These are phyloP conservation scores for Pulveroboletus ravenelii DNA, from an alignment of 768 basidiomycete genomes.

Conservation along the genomic window DNA sequence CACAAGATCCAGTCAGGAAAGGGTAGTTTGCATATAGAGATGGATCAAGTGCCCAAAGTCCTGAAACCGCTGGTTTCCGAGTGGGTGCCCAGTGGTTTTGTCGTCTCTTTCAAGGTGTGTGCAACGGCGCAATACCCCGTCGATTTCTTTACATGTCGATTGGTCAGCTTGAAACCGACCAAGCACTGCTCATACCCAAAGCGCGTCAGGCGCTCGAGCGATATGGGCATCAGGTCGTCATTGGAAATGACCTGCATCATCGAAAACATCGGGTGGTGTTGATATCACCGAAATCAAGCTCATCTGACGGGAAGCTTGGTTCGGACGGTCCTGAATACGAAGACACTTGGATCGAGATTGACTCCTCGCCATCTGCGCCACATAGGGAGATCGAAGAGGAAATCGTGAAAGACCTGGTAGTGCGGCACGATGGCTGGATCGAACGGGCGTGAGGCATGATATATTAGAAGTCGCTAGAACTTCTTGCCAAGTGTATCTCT, in stretches of 20 bases:
- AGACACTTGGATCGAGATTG: conserved; percentile 65
- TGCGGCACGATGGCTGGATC: conserved; percentile 72
- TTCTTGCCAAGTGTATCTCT: background rate
- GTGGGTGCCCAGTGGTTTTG: conserved; percentile 86
- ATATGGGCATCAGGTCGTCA: conserved; percentile 96
- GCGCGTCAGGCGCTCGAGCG: conserved; percentile 81
- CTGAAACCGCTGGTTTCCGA: conserved; percentile 90
- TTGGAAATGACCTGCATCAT: conserved; percentile 90
- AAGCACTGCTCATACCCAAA: conserved; percentile 80
- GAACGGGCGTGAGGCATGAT: background rate
- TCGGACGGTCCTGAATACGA: conserved; percentile 35
- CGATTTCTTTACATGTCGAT: conserved; percentile 4
- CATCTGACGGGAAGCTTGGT: conserved; percentile 4
- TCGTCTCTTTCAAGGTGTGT: conserved; percentile 93
- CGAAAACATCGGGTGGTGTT: conserved; percentile 93
- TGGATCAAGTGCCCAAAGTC: conserved; percentile 99
- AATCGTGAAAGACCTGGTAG: conserved; percentile 73
- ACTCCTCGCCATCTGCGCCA: conserved; percentile 32
- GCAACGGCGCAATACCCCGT: background rate
- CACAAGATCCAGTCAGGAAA: conserved; percentile 99
- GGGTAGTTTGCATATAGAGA: conserved; percentile 89
- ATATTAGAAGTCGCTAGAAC: background rate
- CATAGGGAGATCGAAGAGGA: conserved; percentile 89
- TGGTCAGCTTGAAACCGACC: conserved; percentile 87
- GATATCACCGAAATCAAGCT: conserved; percentile 50